phyloP scores from a whole-genome alignment of 2,329 filamentous ascomycete genomes.

The Hyphodiscus sp. region DNA sequence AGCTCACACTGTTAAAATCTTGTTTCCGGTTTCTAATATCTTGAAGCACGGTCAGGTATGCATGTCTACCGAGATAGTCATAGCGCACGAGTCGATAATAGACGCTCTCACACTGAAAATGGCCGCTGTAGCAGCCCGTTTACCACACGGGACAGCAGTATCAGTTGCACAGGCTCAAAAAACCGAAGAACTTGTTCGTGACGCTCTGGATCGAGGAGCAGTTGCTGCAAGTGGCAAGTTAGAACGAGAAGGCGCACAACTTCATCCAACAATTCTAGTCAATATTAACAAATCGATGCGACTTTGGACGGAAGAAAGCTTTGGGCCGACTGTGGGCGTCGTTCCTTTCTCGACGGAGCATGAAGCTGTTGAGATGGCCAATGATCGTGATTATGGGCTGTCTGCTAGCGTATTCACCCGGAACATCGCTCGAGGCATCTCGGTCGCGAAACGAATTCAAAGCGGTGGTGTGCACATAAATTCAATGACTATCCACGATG shows the following conservation, averaged over 20 bases:
- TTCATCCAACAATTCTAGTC: conserved; percentile 13
- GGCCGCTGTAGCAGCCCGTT: background rate
- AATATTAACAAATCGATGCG: conserved; percentile 14
- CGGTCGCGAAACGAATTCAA: conserved; percentile 7
- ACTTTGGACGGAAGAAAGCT: conserved; percentile 15
- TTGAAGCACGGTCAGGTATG: conserved; percentile 32
- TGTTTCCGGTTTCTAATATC: conserved; percentile 1
- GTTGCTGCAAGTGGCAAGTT: too few relatives aligned
- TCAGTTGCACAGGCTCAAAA: too few relatives aligned
- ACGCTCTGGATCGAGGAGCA: too few relatives aligned
- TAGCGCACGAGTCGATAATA: conserved; percentile 16
- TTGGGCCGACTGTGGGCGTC: conserved; percentile 19
- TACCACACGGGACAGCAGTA: too few relatives aligned
- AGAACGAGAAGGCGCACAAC: conserved; percentile 10
- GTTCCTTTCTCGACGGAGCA: conserved; percentile 4
- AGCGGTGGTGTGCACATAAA: conserved; percentile 23
- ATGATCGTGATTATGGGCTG: conserved; percentile 18
- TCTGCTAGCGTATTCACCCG: conserved; percentile 15
- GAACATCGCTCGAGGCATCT: conserved; percentile 5
- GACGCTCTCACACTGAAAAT: background rate
- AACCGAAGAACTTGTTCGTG: too few relatives aligned
- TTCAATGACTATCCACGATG: conserved; percentile 20
- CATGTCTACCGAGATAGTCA: conserved; percentile 31
- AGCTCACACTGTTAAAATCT: conserved; percentile 6
- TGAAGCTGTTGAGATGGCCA: conserved; percentile 16